Evolutionary conservation across 2,329 filamentous ascomycete genomes (phyloP), one percentile per base, ranked within the genome.

Genomic region (Diaporthe eres): DNA sequence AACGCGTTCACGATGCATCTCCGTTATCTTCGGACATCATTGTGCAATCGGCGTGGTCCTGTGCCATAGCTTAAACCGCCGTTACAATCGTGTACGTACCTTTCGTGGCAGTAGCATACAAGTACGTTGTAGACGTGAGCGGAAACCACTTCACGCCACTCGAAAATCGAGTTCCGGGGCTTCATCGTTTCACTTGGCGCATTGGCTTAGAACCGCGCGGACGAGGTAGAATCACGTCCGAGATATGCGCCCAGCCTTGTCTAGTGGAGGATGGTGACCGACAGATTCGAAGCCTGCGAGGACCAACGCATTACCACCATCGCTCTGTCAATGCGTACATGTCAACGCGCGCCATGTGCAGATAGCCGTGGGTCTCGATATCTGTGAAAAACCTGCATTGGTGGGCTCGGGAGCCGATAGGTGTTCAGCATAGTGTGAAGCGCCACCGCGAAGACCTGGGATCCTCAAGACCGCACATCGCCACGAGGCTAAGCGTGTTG

Each of bases 371-470:
- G 34, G 19, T 61, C n/a, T 39, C 37, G 17, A 5, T 2, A 25
- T 61, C 58, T 42, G n/a, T 8, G 17, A 6, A 3, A n/a, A 15
- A 13, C 12, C 17, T 31, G 34, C 13, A 39, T 39, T 57, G 22
- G 34, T 37, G 17, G 12, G 22, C 22, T 61, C 58, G 58, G 58
- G 34, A 12, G 37, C 58, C 58, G 58, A 42, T 42, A 25, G 13
- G 22, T 61, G 34, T 42, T 42, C 58, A 31, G 22, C 12, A 28
- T 25, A 25, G 13, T 15, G 37, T 42, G 37, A 42, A 42, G 37
- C 58, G 58, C 22, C 58, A 57, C 53, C 53, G 28, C 53, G 17
- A 57, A 57, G 15, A 28, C 53, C 53, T 57, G 53, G 53, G 53
- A 57, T 31, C 28, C 28, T 57, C 53, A 28, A 57, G 13, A 34